Base-by-base conservation (phyloP, 2,329 filamentous ascomycete genomes). In the Macrophomina phaseolina region DNA sequence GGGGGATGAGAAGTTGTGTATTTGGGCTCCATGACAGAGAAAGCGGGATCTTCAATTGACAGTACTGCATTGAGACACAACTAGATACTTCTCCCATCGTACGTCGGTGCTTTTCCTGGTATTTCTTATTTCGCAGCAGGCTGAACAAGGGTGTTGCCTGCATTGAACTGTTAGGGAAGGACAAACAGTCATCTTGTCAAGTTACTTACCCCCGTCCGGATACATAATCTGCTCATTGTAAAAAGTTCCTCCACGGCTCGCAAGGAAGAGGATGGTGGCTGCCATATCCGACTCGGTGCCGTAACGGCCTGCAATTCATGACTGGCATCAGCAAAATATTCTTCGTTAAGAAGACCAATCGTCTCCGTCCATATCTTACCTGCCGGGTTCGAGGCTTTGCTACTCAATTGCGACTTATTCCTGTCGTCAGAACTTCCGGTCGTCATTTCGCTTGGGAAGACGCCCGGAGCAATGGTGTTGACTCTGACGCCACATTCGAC, bases 151-250 rank as follows among this genome's bases (percentile, higher is more conserved):
- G 74, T 74, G 53, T 74, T 73, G 0, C 72, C 73, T 74, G 40
- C 14, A 49, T 64, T 9, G 45, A 16, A 16, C 5, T 69, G 53
- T 67, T 14, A 66, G 49, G 32, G 4, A 8, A 23, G 23, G 12
- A 16, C 7, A 18, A 5, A 12, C 14, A n/a, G 4, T 5, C 11
- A 36, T 51, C n/a, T 68, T 67, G 5, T 16, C 5, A 14, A 14
- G 11, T 9, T 62, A 28, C 48, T 45, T 23, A 62, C 75, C 74
- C 49, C 83, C 83, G 72, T 85, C 83, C 14, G 82, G 83, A 69
- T 83, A 84, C 52, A 86, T 66, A 38, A 85, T 81, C 72, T 86
- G 84, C 53, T 84, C 82, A 51, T 86, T 86, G 68, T 84, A 82
- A 69, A 85, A 86, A 0, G 81, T 70, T 2, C 84, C 84, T 34